phyloP scores from a whole-genome alignment of 345 rosid species.

The Crucihimalaya himalaica region DNA sequence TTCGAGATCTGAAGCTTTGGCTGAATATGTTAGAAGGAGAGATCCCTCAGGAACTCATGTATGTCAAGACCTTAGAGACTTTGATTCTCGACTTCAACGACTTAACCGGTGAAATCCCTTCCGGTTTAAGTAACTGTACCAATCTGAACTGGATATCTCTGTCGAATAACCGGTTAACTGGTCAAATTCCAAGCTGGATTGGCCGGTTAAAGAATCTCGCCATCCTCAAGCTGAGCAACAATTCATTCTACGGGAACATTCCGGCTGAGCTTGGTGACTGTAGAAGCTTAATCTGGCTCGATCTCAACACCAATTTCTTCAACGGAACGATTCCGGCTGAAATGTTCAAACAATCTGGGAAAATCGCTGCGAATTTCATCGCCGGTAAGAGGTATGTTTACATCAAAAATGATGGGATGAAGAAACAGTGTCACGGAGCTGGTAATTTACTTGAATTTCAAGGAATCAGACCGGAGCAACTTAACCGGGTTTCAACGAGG shows the following conservation, averaged over 20 bases:
- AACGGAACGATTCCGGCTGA: slow-evolving; percentile 75
- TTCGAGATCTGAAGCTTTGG: slow-evolving; percentile 82
- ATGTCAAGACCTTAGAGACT: slow-evolving; percentile 60
- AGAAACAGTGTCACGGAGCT: slow-evolving; percentile 73
- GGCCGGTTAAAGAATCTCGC: slow-evolving; percentile 76
- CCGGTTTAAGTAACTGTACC: slow-evolving; percentile 73
- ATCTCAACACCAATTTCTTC: slow-evolving; percentile 75
- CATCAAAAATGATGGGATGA: slow-evolving; percentile 79
- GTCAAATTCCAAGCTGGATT: slow-evolving; percentile 77
- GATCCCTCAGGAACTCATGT: slow-evolving; percentile 71
- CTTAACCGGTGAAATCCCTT: slow-evolving; percentile 72
- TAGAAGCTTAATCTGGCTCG: slow-evolving; percentile 89
- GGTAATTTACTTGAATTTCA: slow-evolving; percentile 91
- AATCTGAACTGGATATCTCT: slow-evolving; percentile 85
- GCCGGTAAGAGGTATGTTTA: slow-evolving; percentile 79
- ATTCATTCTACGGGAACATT: slow-evolving; percentile 72
- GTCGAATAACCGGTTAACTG: slow-evolving; percentile 74
- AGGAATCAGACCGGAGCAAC: slow-evolving; percentile 65
- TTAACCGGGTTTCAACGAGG: slow-evolving; percentile 63
- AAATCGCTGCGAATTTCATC: slow-evolving; percentile 69
- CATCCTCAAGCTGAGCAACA: slow-evolving; percentile 90
- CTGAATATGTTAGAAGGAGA: slow-evolving; percentile 79
- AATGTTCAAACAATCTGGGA: slow-evolving; percentile 87
- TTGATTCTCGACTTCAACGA: slow-evolving; percentile 90
- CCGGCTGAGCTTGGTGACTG: slow-evolving; percentile 93